Conservation (phyloP, 225 moss, liverwort and hornwort species). For the Antitrichia curtipendula region DNA sequence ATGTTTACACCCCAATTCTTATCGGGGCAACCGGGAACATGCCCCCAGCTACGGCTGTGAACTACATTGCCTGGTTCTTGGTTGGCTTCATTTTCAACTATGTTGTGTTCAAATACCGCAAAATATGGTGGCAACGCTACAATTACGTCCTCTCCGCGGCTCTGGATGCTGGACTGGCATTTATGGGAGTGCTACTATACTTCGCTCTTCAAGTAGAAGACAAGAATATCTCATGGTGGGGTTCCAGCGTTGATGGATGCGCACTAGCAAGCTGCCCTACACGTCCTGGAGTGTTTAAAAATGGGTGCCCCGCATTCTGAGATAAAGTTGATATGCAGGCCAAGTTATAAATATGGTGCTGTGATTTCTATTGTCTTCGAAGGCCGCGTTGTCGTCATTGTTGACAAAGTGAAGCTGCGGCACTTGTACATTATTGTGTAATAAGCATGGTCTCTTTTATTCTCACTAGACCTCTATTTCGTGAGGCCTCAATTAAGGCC, state of each 20-base stretch:
- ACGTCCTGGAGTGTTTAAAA: conserved; percentile 28
- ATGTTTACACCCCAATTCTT: conserved; percentile 53
- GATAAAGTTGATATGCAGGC: not conserved
- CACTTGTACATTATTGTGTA: not conserved
- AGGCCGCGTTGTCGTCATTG: not conserved
- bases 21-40: conserved; percentile 34
- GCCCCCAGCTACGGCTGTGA: conserved; percentile 59
- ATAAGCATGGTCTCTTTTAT: not conserved
- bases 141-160: conserved; percentile 81
- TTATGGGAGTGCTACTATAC: conserved; percentile 68
- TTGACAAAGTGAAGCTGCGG: not conserved
- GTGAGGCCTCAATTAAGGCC: not conserved
- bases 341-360: not conserved
- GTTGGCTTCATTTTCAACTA: conserved; percentile 63
- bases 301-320: conserved; percentile 54
- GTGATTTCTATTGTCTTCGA: not conserved
- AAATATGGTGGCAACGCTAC: conserved; percentile 77
- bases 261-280: conserved; percentile 61
- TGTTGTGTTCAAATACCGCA: conserved; percentile 38
- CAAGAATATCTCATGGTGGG: conserved; percentile 59
- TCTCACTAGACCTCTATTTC: not conserved
- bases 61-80: conserved; percentile 44
- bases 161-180: conserved; percentile 58
- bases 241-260: conserved; percentile 38
- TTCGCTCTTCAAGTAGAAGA: conserved; percentile 41